Evolutionary conservation across 2,329 filamentous ascomycete species (phyloP).

Genomic region (Neofusicoccum ribis): DNA sequence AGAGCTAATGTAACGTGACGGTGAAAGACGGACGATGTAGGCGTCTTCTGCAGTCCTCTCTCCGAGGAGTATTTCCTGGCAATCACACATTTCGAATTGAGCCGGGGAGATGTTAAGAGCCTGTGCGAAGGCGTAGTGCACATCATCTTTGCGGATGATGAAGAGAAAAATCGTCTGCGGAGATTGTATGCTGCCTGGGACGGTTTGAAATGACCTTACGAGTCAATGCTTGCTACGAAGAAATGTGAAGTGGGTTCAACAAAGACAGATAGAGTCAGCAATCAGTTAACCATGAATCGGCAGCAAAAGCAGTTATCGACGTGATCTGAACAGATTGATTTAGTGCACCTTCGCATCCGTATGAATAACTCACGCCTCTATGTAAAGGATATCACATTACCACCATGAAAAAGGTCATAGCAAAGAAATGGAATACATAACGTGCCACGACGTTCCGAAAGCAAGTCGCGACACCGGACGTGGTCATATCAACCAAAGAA

Average conservation of each 20-base stretch:
- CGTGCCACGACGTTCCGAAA: too few relatives aligned
- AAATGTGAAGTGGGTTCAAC: too few relatives aligned
- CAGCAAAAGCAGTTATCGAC: too few relatives aligned
- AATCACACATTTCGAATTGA: conserved; percentile 67
- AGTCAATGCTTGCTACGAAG: not conserved
- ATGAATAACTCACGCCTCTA: too few relatives aligned
- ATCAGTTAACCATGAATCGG: too few relatives aligned
- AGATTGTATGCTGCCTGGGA: conserved; percentile 13
- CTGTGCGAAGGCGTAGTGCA: conserved; percentile 64
- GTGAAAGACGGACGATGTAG: conserved; percentile 75
- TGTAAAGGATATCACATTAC: too few relatives aligned
- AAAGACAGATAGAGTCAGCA: too few relatives aligned
- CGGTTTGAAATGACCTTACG: not conserved
- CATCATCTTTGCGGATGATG: conserved; percentile 65
- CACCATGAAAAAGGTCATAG: too few relatives aligned
- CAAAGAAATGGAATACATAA: too few relatives aligned
- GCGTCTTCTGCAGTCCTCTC: conserved; percentile 73
- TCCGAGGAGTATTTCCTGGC: conserved; percentile 77
- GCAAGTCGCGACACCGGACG: too few relatives aligned
- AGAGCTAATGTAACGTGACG: conserved; percentile 21
- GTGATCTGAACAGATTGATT: too few relatives aligned
- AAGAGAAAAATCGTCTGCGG: conserved; percentile 60
- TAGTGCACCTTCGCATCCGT: too few relatives aligned
- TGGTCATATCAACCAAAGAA: not conserved
- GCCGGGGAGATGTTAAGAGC: conserved; percentile 47